Base-by-base conservation (phyloP, 1,284 basidiomycete species). In the Rhizoctonia solani region DNA sequence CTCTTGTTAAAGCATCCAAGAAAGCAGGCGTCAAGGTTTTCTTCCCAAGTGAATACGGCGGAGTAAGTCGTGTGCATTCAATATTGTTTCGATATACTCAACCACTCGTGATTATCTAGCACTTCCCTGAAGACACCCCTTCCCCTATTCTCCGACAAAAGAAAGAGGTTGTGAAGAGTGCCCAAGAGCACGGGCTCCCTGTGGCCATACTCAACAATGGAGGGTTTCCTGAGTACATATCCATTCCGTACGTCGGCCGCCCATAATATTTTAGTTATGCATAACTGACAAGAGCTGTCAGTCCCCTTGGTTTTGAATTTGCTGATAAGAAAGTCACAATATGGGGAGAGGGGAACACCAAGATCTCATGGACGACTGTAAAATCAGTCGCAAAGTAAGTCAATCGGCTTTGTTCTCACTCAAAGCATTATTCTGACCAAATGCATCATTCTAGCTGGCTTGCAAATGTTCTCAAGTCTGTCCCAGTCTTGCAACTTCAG, bases 41-140 rank as follows among this genome's bases (percentile, higher is more conserved):
- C 30, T 63, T 63, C 19, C 58, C 58, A 2, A 39, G 46, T 14
- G 58, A 63, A 37, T 63, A 30, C 16, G 58, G 58, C 5, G 29
- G n/a, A 30, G 41, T 53, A 53, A 53, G 50, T 53, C 14, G 41
- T 16, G n/a, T 44, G n/a, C 14, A 21, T 5, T 44, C 41, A 21
- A 44, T 44, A 5, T 4, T 5, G 5, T 5, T 44, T 8, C 11
- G 6, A 30, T 5, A 5, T 13, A 53, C 8, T 13, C 13, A 8
- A 37, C 29, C 16, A 39, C 19, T 21, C n/a, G n/a, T n/a, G 39
- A 29, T 3, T 32, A 30, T 39, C 53, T 21, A 19, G 19, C 16
- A 8, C 13, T 39, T 54, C 21, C 16, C 16, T 1, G 34, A 13
- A 1, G 52, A 37, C 19, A 30, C 3, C 53, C 53, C 53, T 3